Conservation (phyloP, 176 grass and related monocot genomes). For the Tuctoria greenei region DNA sequence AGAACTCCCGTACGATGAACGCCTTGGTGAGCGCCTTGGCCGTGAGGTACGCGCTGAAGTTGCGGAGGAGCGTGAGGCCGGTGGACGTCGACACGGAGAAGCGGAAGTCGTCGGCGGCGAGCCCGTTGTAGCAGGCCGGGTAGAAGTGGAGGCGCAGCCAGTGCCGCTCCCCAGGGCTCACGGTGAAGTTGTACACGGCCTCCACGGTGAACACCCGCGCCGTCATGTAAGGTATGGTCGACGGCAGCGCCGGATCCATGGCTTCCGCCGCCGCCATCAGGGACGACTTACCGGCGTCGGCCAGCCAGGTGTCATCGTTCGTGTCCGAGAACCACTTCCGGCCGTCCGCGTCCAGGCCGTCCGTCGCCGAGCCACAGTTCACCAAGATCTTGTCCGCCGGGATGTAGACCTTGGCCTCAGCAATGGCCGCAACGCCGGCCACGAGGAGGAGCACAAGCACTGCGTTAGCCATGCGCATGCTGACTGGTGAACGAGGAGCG, state of each 20-base stretch:
- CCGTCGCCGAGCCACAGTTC: slow-evolving; percentile 60
- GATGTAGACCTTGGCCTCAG: slow-evolving; percentile 33
- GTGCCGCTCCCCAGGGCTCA: slow-evolving; percentile 55
- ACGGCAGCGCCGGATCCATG: slow-evolving; percentile 67
- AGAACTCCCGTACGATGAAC: slow-evolving; percentile 70
- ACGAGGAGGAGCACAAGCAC: neutral
- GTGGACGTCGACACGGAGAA: slow-evolving; percentile 64
- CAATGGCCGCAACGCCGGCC: neutral
- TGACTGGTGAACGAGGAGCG: neutral
- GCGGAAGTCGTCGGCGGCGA: slow-evolving; percentile 43
- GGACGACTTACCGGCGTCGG: slow-evolving; percentile 51
- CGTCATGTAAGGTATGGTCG: slow-evolving; percentile 67
- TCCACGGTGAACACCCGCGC: slow-evolving; percentile 65
- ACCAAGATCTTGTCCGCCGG: slow-evolving; percentile 52
- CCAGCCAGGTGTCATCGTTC: slow-evolving; percentile 47
- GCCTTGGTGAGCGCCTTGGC: slow-evolving; percentile 66
- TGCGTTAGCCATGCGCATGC: slow-evolving; percentile 22
- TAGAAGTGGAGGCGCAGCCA: slow-evolving; percentile 91
- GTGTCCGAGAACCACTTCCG: slow-evolving; percentile 62
- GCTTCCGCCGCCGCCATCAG: slow-evolving; percentile 41
- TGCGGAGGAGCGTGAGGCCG: slow-evolving; percentile 60
- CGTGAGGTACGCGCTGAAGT: slow-evolving; percentile 72
- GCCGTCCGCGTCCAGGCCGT: slow-evolving; percentile 54
- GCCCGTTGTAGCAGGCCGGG: slow-evolving; percentile 62
- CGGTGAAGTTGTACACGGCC: slow-evolving; percentile 61